Conservation (phyloP, 805 yeast genomes). For the Lipomyces orientalis region DNA sequence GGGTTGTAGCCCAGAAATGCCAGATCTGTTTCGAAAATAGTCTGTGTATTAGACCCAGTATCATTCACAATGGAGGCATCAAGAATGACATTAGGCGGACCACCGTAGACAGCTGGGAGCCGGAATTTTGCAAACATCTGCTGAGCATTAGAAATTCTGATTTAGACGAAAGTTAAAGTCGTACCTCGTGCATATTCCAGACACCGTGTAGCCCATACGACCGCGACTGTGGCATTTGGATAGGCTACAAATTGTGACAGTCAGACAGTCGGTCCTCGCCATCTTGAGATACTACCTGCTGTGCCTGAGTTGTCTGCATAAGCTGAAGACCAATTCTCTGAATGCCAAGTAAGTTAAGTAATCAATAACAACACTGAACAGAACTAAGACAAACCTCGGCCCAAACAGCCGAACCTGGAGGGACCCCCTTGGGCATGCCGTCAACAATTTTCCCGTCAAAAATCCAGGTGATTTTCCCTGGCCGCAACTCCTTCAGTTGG, state of each 20-base stretch:
- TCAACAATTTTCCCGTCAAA: too few relatives aligned
- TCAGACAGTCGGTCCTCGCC: constrained; percentile 4
- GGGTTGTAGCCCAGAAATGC: constrained; percentile 4
- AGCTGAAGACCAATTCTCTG: constrained; percentile 1
- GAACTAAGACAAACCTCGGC: too few relatives aligned
- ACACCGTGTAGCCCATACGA: background rate
- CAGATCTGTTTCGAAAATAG: constrained; percentile 2
- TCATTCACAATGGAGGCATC: constrained; percentile 5
- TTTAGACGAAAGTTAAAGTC: background rate
- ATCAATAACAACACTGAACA: too few relatives aligned
- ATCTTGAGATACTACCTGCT: background rate
- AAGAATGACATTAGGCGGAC: constrained; percentile 1
- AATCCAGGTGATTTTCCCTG: too few relatives aligned
- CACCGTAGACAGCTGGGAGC: constrained; percentile 2
- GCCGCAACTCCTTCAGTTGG: too few relatives aligned
- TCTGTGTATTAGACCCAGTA: constrained; percentile 4
- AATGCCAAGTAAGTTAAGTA: background rate
- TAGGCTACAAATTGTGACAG: constrained; percentile 4
- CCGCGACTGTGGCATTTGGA: constrained; percentile 5
- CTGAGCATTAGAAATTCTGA: background rate
- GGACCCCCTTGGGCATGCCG: too few relatives aligned
- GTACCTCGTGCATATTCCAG: constrained; percentile 6
- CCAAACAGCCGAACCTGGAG: too few relatives aligned
- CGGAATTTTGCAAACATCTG: constrained; percentile 5
- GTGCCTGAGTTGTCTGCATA: constrained; percentile 9